Evolutionary conservation across 148 eudicot species (phyloP), one percentile per base, ranked within the genome.

Genomic region (Mesembryanthemum crystallinum): DNA sequence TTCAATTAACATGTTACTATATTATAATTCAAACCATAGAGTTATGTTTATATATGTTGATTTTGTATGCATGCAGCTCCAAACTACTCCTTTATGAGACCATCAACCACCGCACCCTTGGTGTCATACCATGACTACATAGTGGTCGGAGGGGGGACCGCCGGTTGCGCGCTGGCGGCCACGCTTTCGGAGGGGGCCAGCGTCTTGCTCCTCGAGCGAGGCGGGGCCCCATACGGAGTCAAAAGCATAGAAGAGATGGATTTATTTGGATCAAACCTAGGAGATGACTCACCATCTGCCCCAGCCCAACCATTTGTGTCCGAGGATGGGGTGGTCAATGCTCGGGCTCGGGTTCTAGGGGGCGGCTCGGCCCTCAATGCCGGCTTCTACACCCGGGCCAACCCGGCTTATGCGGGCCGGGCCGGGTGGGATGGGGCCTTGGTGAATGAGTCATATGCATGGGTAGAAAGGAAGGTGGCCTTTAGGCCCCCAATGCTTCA

Each of bases 341-440:
- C 87, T 7, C 74, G 89, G 1, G 83, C 87, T 0, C 35, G 86
- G 5, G 83, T 85, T 10, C 77, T 87, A 10, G 89, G 89, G 1
- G 89, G 87, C 1, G 86, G 87, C 1, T 82, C 89, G 1, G 82
- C 87, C 13, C 39, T 87, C 21, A 87, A 87, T 60, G 89, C 88
- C 4, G 89, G 89, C 49, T 87, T 87, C 58, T 87, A 82, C 82
- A 80, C 79, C 0, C 67, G 85, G 10, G 88, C 88, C 0, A 71
- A 79, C 69, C 29, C 74, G 21, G 65, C 27, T 14, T 87, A 82
- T 14, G 81, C 82, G 15, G 64, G 42, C 0, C 32, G 33, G 28
- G 84, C 59, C 0, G 88, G 88, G 1, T 85, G 86, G 86, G 83
- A 81, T 32, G 80, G 51, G 37, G 21, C 57, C 5, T 28, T 81